phyloP scores from a whole-genome alignment of 1,284 basidiomycete species.

The Ustilago lituana region DNA sequence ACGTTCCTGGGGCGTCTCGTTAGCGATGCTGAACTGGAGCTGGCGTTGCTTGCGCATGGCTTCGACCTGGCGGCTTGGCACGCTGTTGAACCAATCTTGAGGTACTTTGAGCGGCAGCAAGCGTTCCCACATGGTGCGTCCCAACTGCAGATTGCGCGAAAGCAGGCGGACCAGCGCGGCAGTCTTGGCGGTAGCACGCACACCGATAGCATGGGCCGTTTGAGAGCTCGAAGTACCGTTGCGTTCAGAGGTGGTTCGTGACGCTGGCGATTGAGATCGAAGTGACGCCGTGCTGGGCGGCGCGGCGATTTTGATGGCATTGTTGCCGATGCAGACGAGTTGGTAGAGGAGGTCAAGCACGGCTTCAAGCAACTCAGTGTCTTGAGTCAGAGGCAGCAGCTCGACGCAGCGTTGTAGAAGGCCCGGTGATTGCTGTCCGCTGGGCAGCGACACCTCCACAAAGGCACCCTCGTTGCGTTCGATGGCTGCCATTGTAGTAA shows the following conservation, averaged over 20 bases:
- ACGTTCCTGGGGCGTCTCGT: slow-evolving; percentile 46
- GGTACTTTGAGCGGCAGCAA: slow-evolving; percentile 37
- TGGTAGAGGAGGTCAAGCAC: slow-evolving; percentile 62
- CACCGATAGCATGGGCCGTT: background rate
- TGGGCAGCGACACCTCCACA: slow-evolving; percentile 37
- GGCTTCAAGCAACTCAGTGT: slow-evolving; percentile 60
- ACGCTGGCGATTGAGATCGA: background rate
- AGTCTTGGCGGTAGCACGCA: slow-evolving; percentile 24
- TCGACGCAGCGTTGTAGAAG: slow-evolving; percentile 55
- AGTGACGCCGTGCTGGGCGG: slow-evolving; percentile 1
- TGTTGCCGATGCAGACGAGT: slow-evolving; percentile 55
- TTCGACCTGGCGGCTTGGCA: slow-evolving; percentile 24
- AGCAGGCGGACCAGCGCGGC: slow-evolving; percentile 44
- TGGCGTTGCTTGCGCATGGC: slow-evolving; percentile 36
- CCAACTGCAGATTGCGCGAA: slow-evolving; percentile 50
- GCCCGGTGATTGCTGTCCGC: slow-evolving; percentile 40
- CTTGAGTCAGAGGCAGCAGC: slow-evolving; percentile 57
- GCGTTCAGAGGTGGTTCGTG: background rate
- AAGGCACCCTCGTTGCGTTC: slow-evolving; percentile 56
- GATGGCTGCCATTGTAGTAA: slow-evolving; percentile 48
- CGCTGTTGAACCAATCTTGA: slow-evolving; percentile 23
- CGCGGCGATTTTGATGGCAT: slow-evolving; percentile 50
- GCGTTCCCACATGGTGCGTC: slow-evolving; percentile 58
- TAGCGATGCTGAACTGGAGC: slow-evolving; percentile 22
- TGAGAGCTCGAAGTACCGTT: background rate